phyloP scores from a whole-genome alignment of 2,329 filamentous ascomycete genomes.

The Corinectria fuckeliana region DNA sequence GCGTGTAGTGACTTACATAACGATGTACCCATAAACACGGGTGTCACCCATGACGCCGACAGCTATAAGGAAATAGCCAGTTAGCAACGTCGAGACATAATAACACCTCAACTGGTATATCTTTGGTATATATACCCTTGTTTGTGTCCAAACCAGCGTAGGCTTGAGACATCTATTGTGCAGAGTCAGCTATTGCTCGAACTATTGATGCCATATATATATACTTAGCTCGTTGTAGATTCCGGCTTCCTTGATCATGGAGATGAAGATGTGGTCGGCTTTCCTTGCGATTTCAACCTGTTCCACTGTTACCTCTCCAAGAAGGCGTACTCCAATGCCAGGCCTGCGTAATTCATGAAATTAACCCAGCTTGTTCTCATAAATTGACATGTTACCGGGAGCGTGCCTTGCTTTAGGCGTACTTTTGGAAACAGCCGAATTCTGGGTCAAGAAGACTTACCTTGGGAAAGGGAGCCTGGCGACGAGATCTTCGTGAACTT shows the following conservation, averaged over 20 bases:
- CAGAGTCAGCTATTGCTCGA: constrained; percentile 14
- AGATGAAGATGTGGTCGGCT: constrained; percentile 80
- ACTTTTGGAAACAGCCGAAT: too few relatives aligned
- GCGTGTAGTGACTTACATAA: background rate
- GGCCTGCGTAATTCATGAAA: constrained; percentile 41
- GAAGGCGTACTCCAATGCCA: constrained; percentile 75
- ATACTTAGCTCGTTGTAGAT: constrained; percentile 66
- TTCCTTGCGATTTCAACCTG: constrained; percentile 78
- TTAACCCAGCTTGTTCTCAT: background rate
- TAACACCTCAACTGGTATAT: background rate
- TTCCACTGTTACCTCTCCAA: background rate
- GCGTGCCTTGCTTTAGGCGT: too few relatives aligned
- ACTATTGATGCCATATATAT: background rate
- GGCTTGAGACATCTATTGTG: constrained; percentile 52
- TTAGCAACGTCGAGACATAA: background rate
- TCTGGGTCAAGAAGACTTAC: background rate
- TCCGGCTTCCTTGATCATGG: constrained; percentile 74
- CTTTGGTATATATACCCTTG: constrained; percentile 33
- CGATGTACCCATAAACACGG: constrained; percentile 10
- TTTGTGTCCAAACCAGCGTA: constrained; percentile 54
- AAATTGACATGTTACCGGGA: background rate
- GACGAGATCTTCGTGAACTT: background rate
- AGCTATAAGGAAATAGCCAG: background rate
- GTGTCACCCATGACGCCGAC: constrained; percentile 19
- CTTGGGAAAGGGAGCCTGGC: background rate